phyloP scores from a whole-genome alignment of 1,139 yeast genomes.

The Zhuliangozyma parablackwelliae region DNA sequence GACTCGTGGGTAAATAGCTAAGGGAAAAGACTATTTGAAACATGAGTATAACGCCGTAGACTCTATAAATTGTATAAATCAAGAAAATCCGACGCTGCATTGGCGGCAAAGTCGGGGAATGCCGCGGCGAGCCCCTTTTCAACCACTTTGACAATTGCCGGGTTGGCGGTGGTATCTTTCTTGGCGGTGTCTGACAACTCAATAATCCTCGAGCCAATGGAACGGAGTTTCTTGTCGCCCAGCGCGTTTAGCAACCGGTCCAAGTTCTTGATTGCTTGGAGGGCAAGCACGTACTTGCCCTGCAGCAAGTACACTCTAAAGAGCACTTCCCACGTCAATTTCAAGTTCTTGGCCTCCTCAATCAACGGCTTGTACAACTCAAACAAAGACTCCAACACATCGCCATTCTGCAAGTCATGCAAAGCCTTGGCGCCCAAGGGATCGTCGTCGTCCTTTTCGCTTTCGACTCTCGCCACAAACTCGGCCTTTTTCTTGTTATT shows the following conservation, averaged over 20 bases:
- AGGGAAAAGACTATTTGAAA: background rate
- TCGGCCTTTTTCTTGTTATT: conserved; percentile 34
- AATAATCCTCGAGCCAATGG: conserved; percentile 23
- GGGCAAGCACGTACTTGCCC: conserved; percentile 44
- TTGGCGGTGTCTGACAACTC: conserved; percentile 21
- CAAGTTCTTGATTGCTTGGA: conserved; percentile 40
- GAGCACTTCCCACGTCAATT: conserved; percentile 33
- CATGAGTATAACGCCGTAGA: background rate
- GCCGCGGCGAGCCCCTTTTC: conserved; percentile 36
- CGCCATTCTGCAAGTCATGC: conserved; percentile 22
- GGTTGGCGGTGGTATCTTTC: conserved; percentile 27
- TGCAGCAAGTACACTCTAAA: conserved; percentile 36
- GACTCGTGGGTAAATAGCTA: conserved; percentile 53
- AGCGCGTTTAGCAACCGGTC: conserved; percentile 22
- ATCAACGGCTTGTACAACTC: conserved; percentile 28
- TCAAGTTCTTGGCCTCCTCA: conserved; percentile 31
- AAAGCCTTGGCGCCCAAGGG: conserved; percentile 44
- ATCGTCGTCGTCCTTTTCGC: conserved; percentile 45
- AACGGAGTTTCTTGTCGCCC: conserved; percentile 14
- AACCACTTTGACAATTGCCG: conserved; percentile 44
- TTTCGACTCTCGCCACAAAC: conserved; percentile 37
- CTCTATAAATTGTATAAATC: conserved; percentile 11
- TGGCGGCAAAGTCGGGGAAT: conserved; percentile 26
- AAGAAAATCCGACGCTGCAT: conserved; percentile 9
- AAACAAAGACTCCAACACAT: conserved; percentile 27